These are phyloP conservation scores for Alternaria incomplexa DNA, from an alignment of 2,329 filamentous ascomycete species.

Conservation along the genomic window DNA sequence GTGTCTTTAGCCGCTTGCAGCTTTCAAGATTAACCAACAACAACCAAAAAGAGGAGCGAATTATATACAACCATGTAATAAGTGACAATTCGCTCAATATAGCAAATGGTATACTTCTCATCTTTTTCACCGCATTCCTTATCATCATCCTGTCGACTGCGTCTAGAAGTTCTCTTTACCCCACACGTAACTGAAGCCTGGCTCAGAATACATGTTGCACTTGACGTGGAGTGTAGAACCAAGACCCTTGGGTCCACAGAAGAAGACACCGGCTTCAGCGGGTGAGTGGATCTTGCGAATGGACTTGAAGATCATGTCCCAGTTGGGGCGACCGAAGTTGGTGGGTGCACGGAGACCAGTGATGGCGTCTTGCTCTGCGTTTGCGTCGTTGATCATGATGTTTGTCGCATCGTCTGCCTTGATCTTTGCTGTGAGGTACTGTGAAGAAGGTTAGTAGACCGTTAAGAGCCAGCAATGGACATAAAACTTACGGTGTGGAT, in stretches of 20 bases:
- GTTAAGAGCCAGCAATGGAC: background rate
- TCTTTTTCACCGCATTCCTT: background rate
- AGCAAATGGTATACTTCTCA: slow-evolving; percentile 15
- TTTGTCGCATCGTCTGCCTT: slow-evolving; percentile 85
- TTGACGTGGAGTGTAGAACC: slow-evolving; percentile 79
- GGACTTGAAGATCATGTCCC: slow-evolving; percentile 87
- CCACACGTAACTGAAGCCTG: slow-evolving; percentile 73
- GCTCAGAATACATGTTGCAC: slow-evolving; percentile 87
- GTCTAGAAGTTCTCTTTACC: slow-evolving; percentile 72
- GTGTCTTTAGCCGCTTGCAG: slow-evolving; percentile 11
- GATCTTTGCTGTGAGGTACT: slow-evolving; percentile 85
- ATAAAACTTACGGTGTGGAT: slow-evolving; percentile 70
- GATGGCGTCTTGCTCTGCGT: slow-evolving; percentile 83
- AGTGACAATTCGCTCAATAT: slow-evolving; percentile 17
- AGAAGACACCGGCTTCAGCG: slow-evolving; percentile 62
- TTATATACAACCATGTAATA: slow-evolving; percentile 24
- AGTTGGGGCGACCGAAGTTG: slow-evolving; percentile 86
- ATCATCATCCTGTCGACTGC: background rate
- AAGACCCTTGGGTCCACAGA: slow-evolving; percentile 82
- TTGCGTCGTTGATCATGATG: slow-evolving; percentile 91
- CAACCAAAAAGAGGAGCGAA: slow-evolving; percentile 9
- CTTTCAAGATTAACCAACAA: background rate
- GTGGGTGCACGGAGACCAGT: slow-evolving; percentile 82
- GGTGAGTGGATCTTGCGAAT: slow-evolving; percentile 71
- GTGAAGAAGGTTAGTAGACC: slow-evolving; percentile 16